These are phyloP conservation scores for Penicillium sp. DNA, from an alignment of 2,329 filamentous ascomycete species.

Conservation along the genomic window DNA sequence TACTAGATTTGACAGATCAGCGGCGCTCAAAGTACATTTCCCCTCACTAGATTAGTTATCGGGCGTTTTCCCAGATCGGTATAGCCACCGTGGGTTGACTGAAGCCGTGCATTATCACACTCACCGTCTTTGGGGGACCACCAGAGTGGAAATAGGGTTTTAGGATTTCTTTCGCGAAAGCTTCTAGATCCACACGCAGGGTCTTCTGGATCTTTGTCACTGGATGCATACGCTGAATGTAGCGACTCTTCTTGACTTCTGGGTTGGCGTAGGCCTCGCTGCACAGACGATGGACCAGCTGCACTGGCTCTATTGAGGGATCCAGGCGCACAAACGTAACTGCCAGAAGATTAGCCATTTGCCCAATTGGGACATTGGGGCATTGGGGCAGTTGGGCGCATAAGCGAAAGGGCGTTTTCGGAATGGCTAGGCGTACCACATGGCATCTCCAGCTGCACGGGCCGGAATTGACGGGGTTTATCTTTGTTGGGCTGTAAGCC, in stretches of 20 bases:
- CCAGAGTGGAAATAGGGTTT: slow-evolving; percentile 60
- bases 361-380: slow-evolving; percentile 11
- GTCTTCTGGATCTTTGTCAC: slow-evolving; percentile 60
- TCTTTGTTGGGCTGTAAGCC: slow-evolving; percentile 52
- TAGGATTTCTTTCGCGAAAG: slow-evolving; percentile 58
- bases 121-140: slow-evolving; percentile 54
- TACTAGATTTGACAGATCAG: slow-evolving; percentile 47
- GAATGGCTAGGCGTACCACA: slow-evolving; percentile 32
- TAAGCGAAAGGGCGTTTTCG: slow-evolving; percentile 1
- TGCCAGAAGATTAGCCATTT: slow-evolving; percentile 34
- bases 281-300: slow-evolving; percentile 61
- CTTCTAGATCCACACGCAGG: slow-evolving; percentile 57
- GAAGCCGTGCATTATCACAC: slow-evolving; percentile 14
- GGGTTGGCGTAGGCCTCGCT: slow-evolving; percentile 55
- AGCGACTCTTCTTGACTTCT: slow-evolving; percentile 57
- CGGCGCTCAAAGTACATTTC: slow-evolving; percentile 1
- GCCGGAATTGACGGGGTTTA: slow-evolving; percentile 51
- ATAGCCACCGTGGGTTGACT: neutral
- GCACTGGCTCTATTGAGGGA: slow-evolving; percentile 60
- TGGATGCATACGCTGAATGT: slow-evolving; percentile 62
- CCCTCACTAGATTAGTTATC: neutral
- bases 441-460: slow-evolving; percentile 57
- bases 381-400: slow-evolving; percentile 2
- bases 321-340: slow-evolving; percentile 62
- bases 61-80: neutral